Base-by-base conservation (phyloP, 345 rosid species). In the Sonneratia caseolaris region DNA sequence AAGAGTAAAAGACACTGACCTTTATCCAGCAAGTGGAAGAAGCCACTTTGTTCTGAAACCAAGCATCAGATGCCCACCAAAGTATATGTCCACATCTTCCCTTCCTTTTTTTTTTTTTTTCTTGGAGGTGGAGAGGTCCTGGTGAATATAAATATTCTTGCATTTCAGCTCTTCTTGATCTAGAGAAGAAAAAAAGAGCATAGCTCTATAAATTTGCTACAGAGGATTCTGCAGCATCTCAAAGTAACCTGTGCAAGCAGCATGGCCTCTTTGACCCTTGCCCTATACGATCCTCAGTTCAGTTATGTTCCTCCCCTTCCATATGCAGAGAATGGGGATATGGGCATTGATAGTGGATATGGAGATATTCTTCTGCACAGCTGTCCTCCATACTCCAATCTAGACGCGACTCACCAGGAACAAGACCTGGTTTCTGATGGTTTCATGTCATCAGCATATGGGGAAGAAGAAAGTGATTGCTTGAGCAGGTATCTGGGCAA, bases 371-470 rank as follows among this genome's bases (percentile, higher is more conserved):
- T 66, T 35, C 71, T 68, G 55, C 19, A 47, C 70, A 7, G 70
- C 18, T 59, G 53, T 57, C 38, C 64, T 70, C 72, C 72, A 21
- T 12, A 24, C 62, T 69, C 53, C 15, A 70, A 22, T 45, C 64
- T 37, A 3, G 70, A 72, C 19, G 48, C 37, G 47, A 2, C 40
- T 67, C 47, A 70, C 65, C 53, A 61, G 49, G 35, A 15, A 27
- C 69, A 65, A 69, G 77, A 75, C 27, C 78, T 72, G 37, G 42
- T 66, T 56, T 37, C 64, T 7, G 38, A 68, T 37, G 65, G 64
- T 32, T 10, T 47, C 19, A 15, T 1, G 48, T 19, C 7, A 4
- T 10, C 49, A 55, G 15, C 21, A n/a, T 32, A 14, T 2, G 4
- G 59, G 27, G 35, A 24, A 0, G 22, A 36, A 62, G 16, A 14